These are phyloP conservation scores for Epichloe festucae DNA, from an alignment of 2,329 filamentous ascomycete species.

Conservation along the genomic window DNA sequence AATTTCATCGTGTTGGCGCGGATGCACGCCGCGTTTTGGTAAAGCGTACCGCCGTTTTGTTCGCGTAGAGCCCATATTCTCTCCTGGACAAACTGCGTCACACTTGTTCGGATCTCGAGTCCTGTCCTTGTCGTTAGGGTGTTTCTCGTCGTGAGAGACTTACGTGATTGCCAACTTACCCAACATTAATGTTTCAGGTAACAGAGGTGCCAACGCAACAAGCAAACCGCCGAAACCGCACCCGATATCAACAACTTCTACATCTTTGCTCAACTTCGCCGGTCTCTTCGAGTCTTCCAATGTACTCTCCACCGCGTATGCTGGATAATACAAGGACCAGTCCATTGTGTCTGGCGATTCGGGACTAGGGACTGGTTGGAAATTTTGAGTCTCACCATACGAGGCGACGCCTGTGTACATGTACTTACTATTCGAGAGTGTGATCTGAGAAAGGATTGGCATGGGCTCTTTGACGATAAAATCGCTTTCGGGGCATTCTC, in stretches of 20 bases:
- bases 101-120: conserved; percentile 83
- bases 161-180: conserved; percentile 38
- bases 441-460: conserved; percentile 98
- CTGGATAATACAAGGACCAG: conserved; percentile 76
- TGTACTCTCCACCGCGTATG: conserved; percentile 39
- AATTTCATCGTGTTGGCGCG: conserved; percentile 98
- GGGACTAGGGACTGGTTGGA: conserved; percentile 43
- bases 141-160: background rate
- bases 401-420: background rate
- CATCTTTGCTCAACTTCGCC: conserved; percentile 38
- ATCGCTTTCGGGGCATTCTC: conserved; percentile 80
- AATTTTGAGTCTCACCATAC: conserved; percentile 2
- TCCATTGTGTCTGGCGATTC: conserved; percentile 73
- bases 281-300: conserved; percentile 16
- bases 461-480: conserved; percentile 91
- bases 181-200: conserved; percentile 73
- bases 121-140: conserved; percentile 32
- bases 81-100: conserved; percentile 82
- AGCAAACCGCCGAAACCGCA: conserved; percentile 91
- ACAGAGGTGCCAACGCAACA: conserved; percentile 66
- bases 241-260: conserved; percentile 92
- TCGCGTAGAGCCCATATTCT: conserved; percentile 69
- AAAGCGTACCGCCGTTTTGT: conserved; percentile 45
- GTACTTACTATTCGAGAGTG: conserved; percentile 64
- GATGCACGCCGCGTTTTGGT: conserved; percentile 80